Conservation (phyloP, 2,329 filamentous ascomycete species). For the Trichophaea hybrida region DNA sequence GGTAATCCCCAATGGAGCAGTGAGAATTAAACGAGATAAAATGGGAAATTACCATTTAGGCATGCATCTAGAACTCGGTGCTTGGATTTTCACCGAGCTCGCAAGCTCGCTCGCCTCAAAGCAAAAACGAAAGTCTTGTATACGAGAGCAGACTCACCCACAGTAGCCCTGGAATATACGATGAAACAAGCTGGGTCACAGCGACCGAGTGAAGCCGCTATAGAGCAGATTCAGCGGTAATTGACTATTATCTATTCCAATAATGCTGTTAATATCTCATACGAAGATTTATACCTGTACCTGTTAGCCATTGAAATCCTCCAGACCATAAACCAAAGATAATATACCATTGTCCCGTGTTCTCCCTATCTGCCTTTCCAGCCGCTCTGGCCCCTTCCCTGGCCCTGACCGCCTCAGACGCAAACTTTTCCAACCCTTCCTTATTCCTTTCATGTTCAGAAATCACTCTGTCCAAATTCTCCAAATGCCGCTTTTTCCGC, state of each 20-base stretch:
- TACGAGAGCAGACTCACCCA: too few relatives aligned
- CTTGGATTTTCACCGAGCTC: too few relatives aligned
- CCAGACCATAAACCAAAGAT: not conserved
- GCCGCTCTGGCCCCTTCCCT: slow-evolving; percentile 52
- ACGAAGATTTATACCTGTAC: slow-evolving; percentile 4
- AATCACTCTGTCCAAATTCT: slow-evolving; percentile 53
- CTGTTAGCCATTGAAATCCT: not conserved
- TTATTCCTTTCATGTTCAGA: slow-evolving; percentile 53
- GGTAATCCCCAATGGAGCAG: too few relatives aligned
- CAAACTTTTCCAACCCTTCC: slow-evolving; percentile 49
- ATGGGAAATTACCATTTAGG: too few relatives aligned
- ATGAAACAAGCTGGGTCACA: too few relatives aligned
- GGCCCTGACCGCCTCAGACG: slow-evolving; percentile 54
- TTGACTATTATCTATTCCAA: not conserved
- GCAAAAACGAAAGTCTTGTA: too few relatives aligned
- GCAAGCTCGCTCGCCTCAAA: too few relatives aligned
- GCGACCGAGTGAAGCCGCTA: too few relatives aligned
- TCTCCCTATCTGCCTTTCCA: slow-evolving; percentile 58
- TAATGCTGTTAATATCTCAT: not conserved
- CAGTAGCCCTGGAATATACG: too few relatives aligned
- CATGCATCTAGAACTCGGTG: too few relatives aligned
- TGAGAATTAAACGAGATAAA: too few relatives aligned
- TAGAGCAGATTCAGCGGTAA: not conserved
- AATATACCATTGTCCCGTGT: slow-evolving; percentile 56
- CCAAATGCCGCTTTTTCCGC: slow-evolving; percentile 51